Evolutionary conservation across 2,329 filamentous ascomycete species (phyloP).

Genomic region (Hymenoscyphus albidus): DNA sequence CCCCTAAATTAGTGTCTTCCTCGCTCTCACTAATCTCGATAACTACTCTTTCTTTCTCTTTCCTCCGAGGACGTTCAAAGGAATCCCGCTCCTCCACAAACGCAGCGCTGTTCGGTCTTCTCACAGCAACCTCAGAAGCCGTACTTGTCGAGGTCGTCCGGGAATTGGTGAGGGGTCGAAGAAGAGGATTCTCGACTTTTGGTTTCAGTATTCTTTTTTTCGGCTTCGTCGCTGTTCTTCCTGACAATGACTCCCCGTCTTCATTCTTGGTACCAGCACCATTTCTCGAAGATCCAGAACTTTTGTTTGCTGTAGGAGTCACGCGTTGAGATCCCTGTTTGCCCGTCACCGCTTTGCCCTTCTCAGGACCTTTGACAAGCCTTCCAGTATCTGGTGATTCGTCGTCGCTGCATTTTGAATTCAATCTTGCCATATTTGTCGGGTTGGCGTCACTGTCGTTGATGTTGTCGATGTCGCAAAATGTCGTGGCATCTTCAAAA

Average conservation of each 20-base stretch:
- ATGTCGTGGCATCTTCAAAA: not conserved
- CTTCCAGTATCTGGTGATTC: constrained; percentile 16
- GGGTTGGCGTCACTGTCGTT: not conserved
- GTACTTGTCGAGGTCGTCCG: constrained; percentile 5
- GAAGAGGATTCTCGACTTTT: constrained; percentile 20
- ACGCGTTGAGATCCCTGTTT: not conserved
- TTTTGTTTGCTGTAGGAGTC: not conserved
- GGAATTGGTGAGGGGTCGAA: constrained; percentile 15
- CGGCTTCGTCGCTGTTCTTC: constrained; percentile 15
- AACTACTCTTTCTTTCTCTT: not conserved
- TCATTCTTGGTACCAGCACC: constrained; percentile 6
- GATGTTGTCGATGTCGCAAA: constrained; percentile 7
- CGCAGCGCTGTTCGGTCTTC: not conserved
- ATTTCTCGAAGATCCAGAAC: not conserved
- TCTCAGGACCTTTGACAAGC: not conserved
- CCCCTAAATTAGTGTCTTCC: constrained; percentile 24
- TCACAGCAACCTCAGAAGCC: constrained; percentile 8
- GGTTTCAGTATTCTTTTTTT: constrained; percentile 24
- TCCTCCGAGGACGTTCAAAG: not conserved
- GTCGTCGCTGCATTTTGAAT: constrained; percentile 16
- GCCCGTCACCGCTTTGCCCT: not conserved
- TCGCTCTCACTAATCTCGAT: constrained; percentile 6
- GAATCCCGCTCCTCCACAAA: constrained; percentile 2
- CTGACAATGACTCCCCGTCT: not conserved
- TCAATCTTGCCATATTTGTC: constrained; percentile 10